These are phyloP conservation scores for Trypanosoma lewisi DNA, from an alignment of 208 protist species.

Conservation along the genomic window DNA sequence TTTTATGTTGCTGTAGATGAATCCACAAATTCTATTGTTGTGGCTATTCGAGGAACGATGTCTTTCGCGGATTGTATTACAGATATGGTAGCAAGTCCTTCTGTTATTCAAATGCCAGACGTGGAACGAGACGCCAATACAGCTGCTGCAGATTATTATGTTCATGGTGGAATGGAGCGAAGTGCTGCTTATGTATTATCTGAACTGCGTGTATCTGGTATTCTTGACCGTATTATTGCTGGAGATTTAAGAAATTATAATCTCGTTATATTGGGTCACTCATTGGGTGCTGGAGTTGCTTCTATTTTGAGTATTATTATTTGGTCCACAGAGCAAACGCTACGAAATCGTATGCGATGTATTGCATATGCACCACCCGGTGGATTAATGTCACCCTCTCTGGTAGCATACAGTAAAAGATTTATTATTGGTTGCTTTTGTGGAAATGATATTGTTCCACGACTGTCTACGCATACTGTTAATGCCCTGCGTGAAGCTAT, in stretches of 20 bases:
- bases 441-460: constrained; percentile 83
- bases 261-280: constrained; percentile 82
- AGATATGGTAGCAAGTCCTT: constrained; percentile 62
- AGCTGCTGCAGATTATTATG: constrained; percentile 58
- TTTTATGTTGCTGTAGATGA: constrained; percentile 76
- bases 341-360: constrained; percentile 64
- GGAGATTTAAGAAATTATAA: constrained; percentile 37
- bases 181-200: constrained; percentile 59
- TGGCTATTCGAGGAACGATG: constrained; percentile 88
- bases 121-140: neutral
- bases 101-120: constrained; percentile 27
- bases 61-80: constrained; percentile 83
- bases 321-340: constrained; percentile 34
- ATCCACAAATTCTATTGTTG: constrained; percentile 49
- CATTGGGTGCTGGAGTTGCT: constrained; percentile 79
- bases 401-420: constrained; percentile 60
- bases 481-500: constrained; percentile 69
- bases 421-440: constrained; percentile 69
- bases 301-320: constrained; percentile 69
- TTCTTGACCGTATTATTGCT: constrained; percentile 44
- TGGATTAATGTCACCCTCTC: constrained; percentile 55
- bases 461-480: constrained; percentile 76
- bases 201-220: constrained; percentile 51
- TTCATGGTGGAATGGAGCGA: constrained; percentile 78
- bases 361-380: constrained; percentile 84